A percentile compares a stretch with the other conserved stretches of the same genome.
Conservation (phyloP, 2,329 filamentous ascomycete species). For the Emmonsiellopsis sp. region DNA sequence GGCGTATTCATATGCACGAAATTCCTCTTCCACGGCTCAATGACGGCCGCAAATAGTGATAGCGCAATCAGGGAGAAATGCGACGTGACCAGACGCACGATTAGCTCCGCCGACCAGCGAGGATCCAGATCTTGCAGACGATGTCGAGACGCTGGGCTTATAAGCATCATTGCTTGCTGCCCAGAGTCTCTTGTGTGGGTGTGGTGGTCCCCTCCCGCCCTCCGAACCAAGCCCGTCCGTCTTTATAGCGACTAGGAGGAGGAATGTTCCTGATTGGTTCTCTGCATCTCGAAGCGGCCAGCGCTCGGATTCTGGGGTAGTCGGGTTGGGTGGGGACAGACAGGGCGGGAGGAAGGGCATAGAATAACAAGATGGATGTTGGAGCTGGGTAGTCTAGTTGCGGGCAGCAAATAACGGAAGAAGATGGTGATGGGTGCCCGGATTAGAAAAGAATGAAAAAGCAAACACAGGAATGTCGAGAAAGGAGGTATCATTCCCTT, state of each 20-base stretch:
- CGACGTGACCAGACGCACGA: slow-evolving; percentile 15
- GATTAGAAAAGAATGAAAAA: background rate
- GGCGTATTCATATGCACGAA: slow-evolving; percentile 20
- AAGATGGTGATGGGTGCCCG: too few relatives aligned
- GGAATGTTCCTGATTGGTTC: too few relatives aligned
- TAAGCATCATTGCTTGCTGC: too few relatives aligned
- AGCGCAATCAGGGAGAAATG: slow-evolving; percentile 18
- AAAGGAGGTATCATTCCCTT: slow-evolving; percentile 5
- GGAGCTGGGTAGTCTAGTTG: too few relatives aligned
- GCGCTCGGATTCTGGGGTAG: background rate
- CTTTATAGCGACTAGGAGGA: background rate
- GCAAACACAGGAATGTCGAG: slow-evolving; percentile 2
- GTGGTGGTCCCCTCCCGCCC: too few relatives aligned
- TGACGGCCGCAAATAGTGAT: slow-evolving; percentile 19
- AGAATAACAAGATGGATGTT: too few relatives aligned
- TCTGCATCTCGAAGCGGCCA: background rate
- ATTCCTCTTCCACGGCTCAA: slow-evolving; percentile 20
- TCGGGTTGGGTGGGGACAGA: too few relatives aligned
- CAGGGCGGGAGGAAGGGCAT: too few relatives aligned
- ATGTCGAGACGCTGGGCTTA: background rate
- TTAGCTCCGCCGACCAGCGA: slow-evolving; percentile 10
- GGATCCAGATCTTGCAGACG: slow-evolving; percentile 3
- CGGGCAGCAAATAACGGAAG: too few relatives aligned
- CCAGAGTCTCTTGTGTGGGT: too few relatives aligned
- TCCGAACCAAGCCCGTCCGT: too few relatives aligned